Evolutionary conservation across 257 asterid species (phyloP).

Genomic region (Prunella vulgaris): DNA sequence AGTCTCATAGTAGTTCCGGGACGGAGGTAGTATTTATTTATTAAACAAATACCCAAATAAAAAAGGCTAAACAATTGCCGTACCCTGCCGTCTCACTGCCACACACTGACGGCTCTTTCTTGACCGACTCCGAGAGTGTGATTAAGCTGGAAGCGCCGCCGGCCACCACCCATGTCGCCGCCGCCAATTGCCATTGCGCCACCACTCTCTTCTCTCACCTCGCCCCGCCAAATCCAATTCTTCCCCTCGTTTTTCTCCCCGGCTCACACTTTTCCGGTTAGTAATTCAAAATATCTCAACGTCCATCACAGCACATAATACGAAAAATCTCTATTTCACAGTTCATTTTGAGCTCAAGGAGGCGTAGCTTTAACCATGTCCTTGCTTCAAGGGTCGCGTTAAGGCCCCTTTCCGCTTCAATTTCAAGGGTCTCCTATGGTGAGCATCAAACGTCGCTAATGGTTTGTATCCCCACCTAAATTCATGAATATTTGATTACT

Average conservation of each 20-base stretch:
- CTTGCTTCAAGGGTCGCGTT: constrained; percentile 29
- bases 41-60: no score
- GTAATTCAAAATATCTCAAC: constrained; percentile 8
- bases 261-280: constrained; percentile 25
- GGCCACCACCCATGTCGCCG: constrained; percentile 35
- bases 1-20: no score
- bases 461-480: neutral
- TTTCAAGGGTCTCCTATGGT: constrained; percentile 42
- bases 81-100: constrained; percentile 18
- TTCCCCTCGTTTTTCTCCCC: constrained; percentile 19
- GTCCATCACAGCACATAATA: neutral
- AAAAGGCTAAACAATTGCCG: neutral
- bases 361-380: constrained; percentile 11
- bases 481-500: neutral
- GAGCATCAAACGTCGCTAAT: constrained; percentile 15
- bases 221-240: constrained; percentile 20
- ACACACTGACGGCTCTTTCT: constrained; percentile 17
- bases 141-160: constrained; percentile 22
- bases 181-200: constrained; percentile 31
- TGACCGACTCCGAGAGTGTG: no score
- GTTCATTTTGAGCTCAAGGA: constrained; percentile 16
- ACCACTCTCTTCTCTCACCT: constrained; percentile 25
- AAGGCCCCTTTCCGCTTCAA: constrained; percentile 38
- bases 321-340: constrained; percentile 11
- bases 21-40: no score